Evolutionary conservation across 2,329 filamentous ascomycete species (phyloP).

Genomic region (Fusarium chuoi): DNA sequence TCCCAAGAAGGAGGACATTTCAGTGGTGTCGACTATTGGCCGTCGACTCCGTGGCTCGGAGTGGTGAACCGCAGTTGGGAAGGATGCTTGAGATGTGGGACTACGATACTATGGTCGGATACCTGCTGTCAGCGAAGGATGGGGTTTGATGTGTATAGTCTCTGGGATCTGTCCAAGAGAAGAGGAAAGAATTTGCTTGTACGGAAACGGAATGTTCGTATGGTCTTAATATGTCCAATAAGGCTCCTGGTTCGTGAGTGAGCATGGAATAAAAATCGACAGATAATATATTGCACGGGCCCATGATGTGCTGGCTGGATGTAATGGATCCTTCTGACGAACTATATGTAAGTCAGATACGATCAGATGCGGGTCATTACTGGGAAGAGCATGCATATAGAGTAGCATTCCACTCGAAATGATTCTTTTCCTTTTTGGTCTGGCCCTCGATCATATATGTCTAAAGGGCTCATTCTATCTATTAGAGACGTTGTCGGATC

Average conservation of each 20-base stretch:
- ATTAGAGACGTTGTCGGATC: slow-evolving; percentile 6
- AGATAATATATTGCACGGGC: slow-evolving; percentile 28
- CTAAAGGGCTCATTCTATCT: neutral
- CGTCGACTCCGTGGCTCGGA: slow-evolving; percentile 13
- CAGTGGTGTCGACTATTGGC: neutral
- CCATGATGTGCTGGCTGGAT: slow-evolving; percentile 19
- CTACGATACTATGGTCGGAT: neutral
- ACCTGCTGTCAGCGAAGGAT: neutral
- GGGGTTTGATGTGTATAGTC: neutral
- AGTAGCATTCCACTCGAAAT: slow-evolving; percentile 3
- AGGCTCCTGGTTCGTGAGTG: neutral
- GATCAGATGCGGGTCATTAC: slow-evolving; percentile 23
- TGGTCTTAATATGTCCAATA: neutral
- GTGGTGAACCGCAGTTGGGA: neutral
- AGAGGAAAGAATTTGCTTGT: neutral
- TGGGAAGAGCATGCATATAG: slow-evolving; percentile 16
- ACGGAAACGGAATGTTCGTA: neutral
- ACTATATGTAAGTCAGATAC: slow-evolving; percentile 16
- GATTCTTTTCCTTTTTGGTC: neutral
- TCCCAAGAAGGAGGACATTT: neutral
- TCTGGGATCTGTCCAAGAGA: neutral
- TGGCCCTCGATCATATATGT: neutral
- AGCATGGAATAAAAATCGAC: slow-evolving; percentile 1
- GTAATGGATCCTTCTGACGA: slow-evolving; percentile 22
- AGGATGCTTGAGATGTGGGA: neutral